Conservation (phyloP, 768 basidiomycete genomes). For the Psilocybe sp. region DNA sequence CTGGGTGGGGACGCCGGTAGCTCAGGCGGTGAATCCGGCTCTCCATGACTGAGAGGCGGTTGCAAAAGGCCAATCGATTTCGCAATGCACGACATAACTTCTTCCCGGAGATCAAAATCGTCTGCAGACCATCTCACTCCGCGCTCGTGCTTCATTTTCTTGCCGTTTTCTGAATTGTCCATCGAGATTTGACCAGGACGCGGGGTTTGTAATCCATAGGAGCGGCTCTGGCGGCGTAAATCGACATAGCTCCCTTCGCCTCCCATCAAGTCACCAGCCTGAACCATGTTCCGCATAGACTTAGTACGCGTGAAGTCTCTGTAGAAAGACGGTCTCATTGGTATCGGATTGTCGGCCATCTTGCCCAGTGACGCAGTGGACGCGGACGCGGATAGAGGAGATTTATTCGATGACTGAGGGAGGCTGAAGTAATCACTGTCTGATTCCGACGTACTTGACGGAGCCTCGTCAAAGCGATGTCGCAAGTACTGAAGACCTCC, state of each 20-base stretch:
- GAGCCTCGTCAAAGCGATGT: constrained; percentile 77
- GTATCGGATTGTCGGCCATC: constrained; percentile 18
- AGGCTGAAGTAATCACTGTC: constrained; percentile 59
- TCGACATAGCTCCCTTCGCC: constrained; percentile 51
- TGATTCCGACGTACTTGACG: constrained; percentile 42
- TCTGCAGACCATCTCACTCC: constrained; percentile 39
- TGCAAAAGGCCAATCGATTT: constrained; percentile 95
- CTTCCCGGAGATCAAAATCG: constrained; percentile 93
- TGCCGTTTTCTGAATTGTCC: constrained; percentile 25
- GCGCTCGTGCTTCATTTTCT: constrained; percentile 16
- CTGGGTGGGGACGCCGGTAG: constrained; percentile 59
- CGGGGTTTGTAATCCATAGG: constrained; percentile 50
- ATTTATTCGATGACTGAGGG: constrained; percentile 22
- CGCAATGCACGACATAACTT: constrained; percentile 96
- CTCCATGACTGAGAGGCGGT: constrained; percentile 69
- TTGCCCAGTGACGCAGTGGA: constrained; percentile 26
- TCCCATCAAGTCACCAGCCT: constrained; percentile 75
- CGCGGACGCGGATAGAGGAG: constrained; percentile 16
- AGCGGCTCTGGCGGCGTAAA: constrained; percentile 41
- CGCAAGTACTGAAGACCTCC: constrained; percentile 88
- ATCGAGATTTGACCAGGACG: constrained; percentile 29
- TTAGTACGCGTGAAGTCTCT: constrained; percentile 13
- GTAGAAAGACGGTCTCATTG: constrained; percentile 15
- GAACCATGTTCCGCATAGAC: constrained; percentile 56
- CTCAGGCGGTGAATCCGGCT: constrained; percentile 69